Conservation (phyloP, 441 rosid genomes). For the Jatropha multifida region DNA sequence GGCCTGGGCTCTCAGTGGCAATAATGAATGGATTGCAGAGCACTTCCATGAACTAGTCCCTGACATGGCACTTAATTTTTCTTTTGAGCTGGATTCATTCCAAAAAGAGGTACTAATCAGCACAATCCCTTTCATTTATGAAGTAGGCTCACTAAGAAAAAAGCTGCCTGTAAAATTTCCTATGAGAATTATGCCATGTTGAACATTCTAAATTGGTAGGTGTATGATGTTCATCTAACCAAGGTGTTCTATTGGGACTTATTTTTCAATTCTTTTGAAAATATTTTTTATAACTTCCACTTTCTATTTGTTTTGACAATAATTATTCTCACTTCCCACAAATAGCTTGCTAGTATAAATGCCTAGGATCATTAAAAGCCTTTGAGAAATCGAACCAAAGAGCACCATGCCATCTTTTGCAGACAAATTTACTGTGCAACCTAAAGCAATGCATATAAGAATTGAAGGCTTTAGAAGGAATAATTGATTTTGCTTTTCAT, state of each 20-base stretch:
- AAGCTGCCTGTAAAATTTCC: not conserved
- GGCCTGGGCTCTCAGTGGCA: conserved; percentile 80
- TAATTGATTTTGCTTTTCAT: not conserved
- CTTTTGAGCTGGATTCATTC: conserved; percentile 89
- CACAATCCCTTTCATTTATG: not conserved
- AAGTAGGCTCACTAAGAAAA: not conserved
- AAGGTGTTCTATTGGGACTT: not conserved
- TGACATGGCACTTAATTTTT: conserved; percentile 87
- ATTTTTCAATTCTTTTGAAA: not conserved
- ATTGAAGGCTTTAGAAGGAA: not conserved
- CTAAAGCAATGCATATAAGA: not conserved
- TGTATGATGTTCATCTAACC: not conserved
- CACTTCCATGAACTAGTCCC: conserved; percentile 83
- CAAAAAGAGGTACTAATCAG: conserved; percentile 74
- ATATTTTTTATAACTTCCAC: not conserved
- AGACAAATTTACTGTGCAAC: not conserved
- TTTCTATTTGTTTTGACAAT: not conserved
- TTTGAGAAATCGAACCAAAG: not conserved
- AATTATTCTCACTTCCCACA: not conserved
- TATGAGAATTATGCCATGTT: not conserved
- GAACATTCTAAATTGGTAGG: not conserved
- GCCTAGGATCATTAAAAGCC: conserved; percentile 1
- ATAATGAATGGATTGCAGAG: conserved; percentile 71
- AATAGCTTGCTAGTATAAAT: conserved; percentile 1
- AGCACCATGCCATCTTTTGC: not conserved